phyloP scores from a whole-genome alignment of 257 asterid genomes.

The Solanum medicagineum region DNA sequence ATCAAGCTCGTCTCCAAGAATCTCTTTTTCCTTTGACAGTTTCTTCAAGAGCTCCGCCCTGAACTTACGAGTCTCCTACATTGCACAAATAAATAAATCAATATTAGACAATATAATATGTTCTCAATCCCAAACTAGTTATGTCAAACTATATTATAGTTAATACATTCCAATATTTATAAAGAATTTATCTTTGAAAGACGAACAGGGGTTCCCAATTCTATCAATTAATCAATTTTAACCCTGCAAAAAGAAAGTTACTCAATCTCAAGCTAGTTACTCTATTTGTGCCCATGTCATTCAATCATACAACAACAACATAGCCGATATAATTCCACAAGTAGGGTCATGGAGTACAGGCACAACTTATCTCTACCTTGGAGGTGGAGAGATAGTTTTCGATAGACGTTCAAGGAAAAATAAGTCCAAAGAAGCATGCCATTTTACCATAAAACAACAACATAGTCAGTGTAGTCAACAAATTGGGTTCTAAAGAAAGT shows the following conservation, averaged over 20 bases:
- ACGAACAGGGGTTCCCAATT: neutral
- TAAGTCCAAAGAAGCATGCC: neutral
- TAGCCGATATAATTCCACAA: neutral
- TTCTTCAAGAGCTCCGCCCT: constrained; percentile 34
- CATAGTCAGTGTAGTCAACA: no score
- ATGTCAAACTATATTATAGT: neutral
- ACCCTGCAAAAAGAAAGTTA: neutral
- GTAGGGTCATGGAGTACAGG: neutral
- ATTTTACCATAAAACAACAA: neutral
- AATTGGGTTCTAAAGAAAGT: neutral
- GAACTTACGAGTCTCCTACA: constrained; percentile 52
- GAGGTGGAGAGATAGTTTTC: neutral
- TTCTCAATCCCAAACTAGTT: neutral
- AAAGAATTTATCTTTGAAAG: neutral
- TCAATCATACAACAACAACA: neutral
- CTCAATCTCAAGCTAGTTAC: neutral
- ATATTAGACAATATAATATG: neutral
- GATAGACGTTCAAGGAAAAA: neutral
- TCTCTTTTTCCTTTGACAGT: constrained; percentile 35
- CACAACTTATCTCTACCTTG: neutral
- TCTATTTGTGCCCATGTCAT: neutral
- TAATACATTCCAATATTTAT: neutral
- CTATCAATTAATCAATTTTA: neutral
- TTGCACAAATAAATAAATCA: neutral
- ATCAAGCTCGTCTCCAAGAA: constrained; percentile 38